Evolutionary conservation across 2,329 filamentous ascomycete species (phyloP).

Genomic region (Calonectria pteridis): DNA sequence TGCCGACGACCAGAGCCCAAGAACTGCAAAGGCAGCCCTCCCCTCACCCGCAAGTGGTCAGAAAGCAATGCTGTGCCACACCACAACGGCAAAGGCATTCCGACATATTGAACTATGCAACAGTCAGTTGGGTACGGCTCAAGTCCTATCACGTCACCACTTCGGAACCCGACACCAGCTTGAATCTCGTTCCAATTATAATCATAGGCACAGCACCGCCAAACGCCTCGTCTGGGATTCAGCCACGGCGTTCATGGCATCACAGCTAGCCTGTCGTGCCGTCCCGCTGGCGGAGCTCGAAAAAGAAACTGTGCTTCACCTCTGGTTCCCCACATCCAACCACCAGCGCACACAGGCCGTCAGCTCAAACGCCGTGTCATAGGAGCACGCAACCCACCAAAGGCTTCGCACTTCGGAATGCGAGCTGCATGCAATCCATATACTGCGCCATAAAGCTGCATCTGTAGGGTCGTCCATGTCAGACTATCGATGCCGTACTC

Average conservation of each 20-base stretch:
- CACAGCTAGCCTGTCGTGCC: background rate
- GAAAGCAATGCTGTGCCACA: background rate
- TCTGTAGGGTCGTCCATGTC: background rate
- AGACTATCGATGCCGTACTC: slow-evolving; percentile 1
- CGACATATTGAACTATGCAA: background rate
- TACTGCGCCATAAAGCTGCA: background rate
- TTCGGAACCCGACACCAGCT: background rate
- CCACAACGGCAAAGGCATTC: background rate
- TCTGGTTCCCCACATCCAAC: background rate
- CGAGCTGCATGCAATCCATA: background rate
- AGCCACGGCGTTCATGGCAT: background rate
- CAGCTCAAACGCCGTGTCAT: background rate
- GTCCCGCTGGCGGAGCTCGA: background rate
- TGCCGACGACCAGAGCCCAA: background rate
- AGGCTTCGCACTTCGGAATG: background rate
- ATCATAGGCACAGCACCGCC: background rate
- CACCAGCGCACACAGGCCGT: background rate
- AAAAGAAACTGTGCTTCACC: background rate
- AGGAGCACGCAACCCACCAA: background rate
- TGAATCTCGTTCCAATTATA: background rate
- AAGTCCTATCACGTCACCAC: background rate
- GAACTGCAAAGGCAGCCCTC: background rate
- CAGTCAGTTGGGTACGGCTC: background rate
- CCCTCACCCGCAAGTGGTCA: background rate
- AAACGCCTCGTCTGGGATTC: background rate